Percentiles rank a stretch among this genome's conserved stretches.
Conservation (phyloP, 495 filamentous ascomycete species). For the Alectoria sarmentosa region DNA sequence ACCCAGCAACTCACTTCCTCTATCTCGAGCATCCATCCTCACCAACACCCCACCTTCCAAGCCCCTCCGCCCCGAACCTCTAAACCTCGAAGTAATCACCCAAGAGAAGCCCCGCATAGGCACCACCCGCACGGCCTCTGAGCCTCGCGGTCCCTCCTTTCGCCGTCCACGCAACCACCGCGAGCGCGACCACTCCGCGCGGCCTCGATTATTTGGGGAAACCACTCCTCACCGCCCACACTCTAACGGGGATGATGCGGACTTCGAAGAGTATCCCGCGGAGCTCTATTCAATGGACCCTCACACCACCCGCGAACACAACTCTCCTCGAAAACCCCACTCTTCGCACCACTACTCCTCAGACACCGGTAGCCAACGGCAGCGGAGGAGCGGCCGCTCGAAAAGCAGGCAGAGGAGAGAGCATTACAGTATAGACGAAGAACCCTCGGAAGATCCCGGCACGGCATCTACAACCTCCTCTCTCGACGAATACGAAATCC, state of each 20-base stretch:
- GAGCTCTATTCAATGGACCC: constrained; percentile 67
- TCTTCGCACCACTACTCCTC: constrained; percentile 15
- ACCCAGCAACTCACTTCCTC: constrained; percentile 19
- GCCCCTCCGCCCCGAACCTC: constrained; percentile 35
- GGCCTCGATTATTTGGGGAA: constrained; percentile 30
- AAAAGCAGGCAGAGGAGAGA: constrained; percentile 13
- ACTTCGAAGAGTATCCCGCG: constrained; percentile 53
- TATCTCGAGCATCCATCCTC: constrained; percentile 8
- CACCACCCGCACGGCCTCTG: constrained; percentile 48
- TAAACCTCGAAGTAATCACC: constrained; percentile 28
- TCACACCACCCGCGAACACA: constrained; percentile 24
- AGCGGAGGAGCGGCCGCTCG: constrained; percentile 19
- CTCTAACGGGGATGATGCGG: constrained; percentile 38
- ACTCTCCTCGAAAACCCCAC: constrained; percentile 30
- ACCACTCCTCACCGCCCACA: constrained; percentile 21
- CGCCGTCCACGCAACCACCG: constrained; percentile 18
- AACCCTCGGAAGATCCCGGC: constrained; percentile 54
- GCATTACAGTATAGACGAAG: constrained; percentile 32
- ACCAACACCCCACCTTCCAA: constrained; percentile 32
- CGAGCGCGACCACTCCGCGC: constrained; percentile 18
- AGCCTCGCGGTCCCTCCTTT: constrained; percentile 39
- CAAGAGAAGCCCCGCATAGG: constrained; percentile 42
- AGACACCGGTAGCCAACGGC: constrained; percentile 42
- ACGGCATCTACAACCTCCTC: constrained; percentile 18
- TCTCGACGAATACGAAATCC: constrained; percentile 62